These are phyloP conservation scores for Nakataea oryzae DNA, from an alignment of 2,329 filamentous ascomycete species.

Conservation along the genomic window DNA sequence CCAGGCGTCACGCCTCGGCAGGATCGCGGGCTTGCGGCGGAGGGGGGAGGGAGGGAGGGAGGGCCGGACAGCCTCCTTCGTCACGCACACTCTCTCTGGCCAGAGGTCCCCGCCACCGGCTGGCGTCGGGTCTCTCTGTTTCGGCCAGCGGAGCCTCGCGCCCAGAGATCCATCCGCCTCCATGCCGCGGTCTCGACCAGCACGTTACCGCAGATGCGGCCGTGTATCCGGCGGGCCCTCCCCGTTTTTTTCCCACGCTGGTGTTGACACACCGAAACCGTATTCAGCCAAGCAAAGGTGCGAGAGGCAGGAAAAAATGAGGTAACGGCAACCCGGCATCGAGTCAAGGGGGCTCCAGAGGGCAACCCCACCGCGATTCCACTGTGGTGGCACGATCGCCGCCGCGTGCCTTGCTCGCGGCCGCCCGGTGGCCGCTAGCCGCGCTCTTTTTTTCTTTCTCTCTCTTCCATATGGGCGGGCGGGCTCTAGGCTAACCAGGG, in stretches of 20 bases:
- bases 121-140: not conserved
- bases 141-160: not conserved
- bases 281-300: not conserved
- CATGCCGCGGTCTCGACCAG: not conserved
- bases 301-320: not conserved
- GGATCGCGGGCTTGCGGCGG: too few species aligned
- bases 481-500: too few species aligned
- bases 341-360: not conserved
- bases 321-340: not conserved
- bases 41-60: too few species aligned
- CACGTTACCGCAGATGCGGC: not conserved
- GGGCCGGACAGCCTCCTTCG: too few species aligned
- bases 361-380: not conserved
- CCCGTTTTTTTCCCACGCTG: not conserved
- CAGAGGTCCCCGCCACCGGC: too few species aligned
- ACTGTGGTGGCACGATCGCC: not conserved
- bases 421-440: not conserved
- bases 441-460: not conserved
- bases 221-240: not conserved
- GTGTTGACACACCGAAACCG: not conserved
- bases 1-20: not conserved
- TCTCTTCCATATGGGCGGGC: too few species aligned
- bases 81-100: too few species aligned
- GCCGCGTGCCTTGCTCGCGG: not conserved
- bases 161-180: not conserved